phyloP scores from a whole-genome alignment of 768 basidiomycete genomes.

The Calocybe indica region DNA sequence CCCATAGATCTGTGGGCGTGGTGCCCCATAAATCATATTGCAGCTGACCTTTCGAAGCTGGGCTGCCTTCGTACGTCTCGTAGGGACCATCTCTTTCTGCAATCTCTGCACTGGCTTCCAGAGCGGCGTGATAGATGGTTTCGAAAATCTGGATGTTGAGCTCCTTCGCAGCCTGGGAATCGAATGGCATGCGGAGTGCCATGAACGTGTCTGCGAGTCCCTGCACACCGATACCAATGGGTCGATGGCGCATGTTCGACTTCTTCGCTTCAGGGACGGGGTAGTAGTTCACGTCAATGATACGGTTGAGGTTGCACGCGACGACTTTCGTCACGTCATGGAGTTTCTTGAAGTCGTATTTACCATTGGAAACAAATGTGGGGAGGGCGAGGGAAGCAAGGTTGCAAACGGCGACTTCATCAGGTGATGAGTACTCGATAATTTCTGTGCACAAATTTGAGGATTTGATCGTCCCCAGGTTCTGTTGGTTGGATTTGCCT shows the following conservation, averaged over 20 bases:
- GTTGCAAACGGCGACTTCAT: slow-evolving; percentile 98
- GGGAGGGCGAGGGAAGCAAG: slow-evolving; percentile 95
- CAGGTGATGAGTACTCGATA: slow-evolving; percentile 95
- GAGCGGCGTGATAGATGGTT: slow-evolving; percentile 94
- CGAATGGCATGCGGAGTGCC: slow-evolving; percentile 94
- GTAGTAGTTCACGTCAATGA: slow-evolving; percentile 96
- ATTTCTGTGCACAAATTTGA: slow-evolving; percentile 99
- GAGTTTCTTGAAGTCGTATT: slow-evolving; percentile 92
- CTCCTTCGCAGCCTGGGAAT: slow-evolving; percentile 76
- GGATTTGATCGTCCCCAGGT: slow-evolving; percentile 98
- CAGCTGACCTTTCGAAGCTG: slow-evolving; percentile 81
- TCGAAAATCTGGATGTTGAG: slow-evolving; percentile 97
- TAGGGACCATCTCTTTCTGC: slow-evolving; percentile 78
- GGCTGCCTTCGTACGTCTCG: slow-evolving; percentile 86
- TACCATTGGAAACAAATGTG: slow-evolving; percentile 75
- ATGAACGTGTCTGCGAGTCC: slow-evolving; percentile 98
- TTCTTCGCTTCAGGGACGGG: slow-evolving; percentile 86
- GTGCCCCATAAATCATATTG: slow-evolving; percentile 97
- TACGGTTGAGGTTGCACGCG: slow-evolving; percentile 85
- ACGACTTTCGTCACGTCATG: slow-evolving; percentile 94
- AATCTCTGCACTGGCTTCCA: slow-evolving; percentile 87
- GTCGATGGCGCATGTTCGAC: slow-evolving; percentile 96
- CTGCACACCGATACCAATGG: slow-evolving; percentile 96
- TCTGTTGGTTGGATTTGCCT: slow-evolving; percentile 98
- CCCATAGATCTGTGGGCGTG: slow-evolving; percentile 87